Evolutionary conservation across 371 early-diverging fungal genomes (phyloP), one percentile per base, ranked within the genome.

Genomic region (Lichtheimia corymbifera): DNA sequence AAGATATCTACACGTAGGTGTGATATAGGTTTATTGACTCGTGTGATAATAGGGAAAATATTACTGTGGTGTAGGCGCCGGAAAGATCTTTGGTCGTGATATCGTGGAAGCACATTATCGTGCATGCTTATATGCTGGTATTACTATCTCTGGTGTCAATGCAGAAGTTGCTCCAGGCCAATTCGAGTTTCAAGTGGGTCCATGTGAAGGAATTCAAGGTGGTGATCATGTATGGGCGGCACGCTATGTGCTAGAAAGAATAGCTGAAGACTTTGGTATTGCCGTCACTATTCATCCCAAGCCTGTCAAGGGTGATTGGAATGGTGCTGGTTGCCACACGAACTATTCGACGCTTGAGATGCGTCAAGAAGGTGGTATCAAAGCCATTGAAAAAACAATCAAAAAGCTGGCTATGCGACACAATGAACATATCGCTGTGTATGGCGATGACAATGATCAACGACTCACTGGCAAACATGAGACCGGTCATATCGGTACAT

Each of bases 361-460:
- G 83, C 77, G 81, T 54, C 50, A 72, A 28, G 71, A 71, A 49
- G 76, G 75, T 53, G 83, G 83, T 56, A 68, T 83, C 50, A 71
- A 57, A 40, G 74, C 70, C 55, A 83, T 83, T 62, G 70, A 80
- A 50, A 73, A 71, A 13, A 78, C 83, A 50, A 83, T 83, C 60
- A 71, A 80, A 50, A 66, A 83, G 69, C 64, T 86, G 62, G 58
- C 71, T 40, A 41, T 64, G 49, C 73, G 80, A 49, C 86, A 86
- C 62, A 22, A 58, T 17, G 84, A 79, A 53, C 86, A 86, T 64
- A 86, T 86, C 62, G 84, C 81, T 50, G 84, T 84, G 53, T 86
- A 86, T 66, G 86, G 86, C 61, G 80, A 76, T 64, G 86, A 86
- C 53, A 86, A 86, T 54, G 84, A 86, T 35, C 82, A 82, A 53